phyloP scores from a whole-genome alignment of 306 rosid genomes.

The Cicer bijugum region DNA sequence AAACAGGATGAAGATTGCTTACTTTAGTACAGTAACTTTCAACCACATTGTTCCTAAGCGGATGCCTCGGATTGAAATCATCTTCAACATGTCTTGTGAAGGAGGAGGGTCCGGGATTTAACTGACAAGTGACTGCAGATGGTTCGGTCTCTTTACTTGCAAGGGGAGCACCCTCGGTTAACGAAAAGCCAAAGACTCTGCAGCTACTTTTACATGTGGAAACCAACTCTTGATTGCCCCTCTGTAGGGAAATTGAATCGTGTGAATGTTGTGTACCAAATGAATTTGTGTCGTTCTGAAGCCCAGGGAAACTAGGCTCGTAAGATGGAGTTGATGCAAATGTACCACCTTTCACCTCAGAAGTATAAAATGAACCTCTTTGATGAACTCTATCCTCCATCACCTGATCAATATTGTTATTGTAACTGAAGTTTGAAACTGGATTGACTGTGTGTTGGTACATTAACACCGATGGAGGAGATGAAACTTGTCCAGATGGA shows the following conservation, averaged over 20 bases:
- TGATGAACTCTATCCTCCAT: constrained; percentile 45
- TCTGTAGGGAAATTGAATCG: constrained; percentile 41
- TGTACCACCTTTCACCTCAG: constrained; percentile 52
- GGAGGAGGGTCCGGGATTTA: constrained; percentile 66
- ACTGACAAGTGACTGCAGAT: constrained; percentile 48
- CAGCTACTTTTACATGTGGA: constrained; percentile 77
- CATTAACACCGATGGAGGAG: constrained; percentile 89
- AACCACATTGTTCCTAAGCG: constrained; percentile 55
- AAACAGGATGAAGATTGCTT: constrained; percentile 54
- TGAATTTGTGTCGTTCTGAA: constrained; percentile 45
- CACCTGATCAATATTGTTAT: constrained; percentile 37
- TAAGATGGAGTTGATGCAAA: constrained; percentile 33
- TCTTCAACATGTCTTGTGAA: constrained; percentile 56
- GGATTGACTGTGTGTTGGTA: constrained; percentile 74
- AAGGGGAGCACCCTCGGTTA: constrained; percentile 62
- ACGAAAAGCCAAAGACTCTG: constrained; percentile 88
- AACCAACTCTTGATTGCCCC: constrained; percentile 61
- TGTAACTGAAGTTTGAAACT: constrained; percentile 48
- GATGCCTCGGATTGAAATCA: constrained; percentile 60
- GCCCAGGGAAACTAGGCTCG: constrained; percentile 40
- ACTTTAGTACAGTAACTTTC: constrained; percentile 71
- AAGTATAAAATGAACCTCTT: constrained; percentile 37
- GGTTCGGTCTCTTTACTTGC: constrained; percentile 53
- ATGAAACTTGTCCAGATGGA: constrained; percentile 68
- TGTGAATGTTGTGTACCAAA: constrained; percentile 39